These are phyloP conservation scores for Rubia occidens DNA, from an alignment of 305 asterid species.

Conservation along the genomic window DNA sequence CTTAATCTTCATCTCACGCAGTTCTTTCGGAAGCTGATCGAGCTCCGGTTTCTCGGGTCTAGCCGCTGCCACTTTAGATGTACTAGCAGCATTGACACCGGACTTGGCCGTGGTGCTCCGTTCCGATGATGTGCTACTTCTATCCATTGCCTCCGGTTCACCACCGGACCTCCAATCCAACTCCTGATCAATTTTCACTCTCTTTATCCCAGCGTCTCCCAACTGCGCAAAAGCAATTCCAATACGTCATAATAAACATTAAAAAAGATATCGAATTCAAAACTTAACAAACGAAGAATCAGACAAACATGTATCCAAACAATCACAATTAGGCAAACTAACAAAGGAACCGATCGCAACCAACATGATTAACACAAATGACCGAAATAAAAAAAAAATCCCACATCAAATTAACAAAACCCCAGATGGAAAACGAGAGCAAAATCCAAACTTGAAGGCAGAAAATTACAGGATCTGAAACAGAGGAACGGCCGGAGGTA, in stretches of 20 bases:
- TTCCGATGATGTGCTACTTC: constrained; percentile 24
- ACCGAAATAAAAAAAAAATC: neutral
- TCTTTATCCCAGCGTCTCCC: constrained; percentile 63
- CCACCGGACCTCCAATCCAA: constrained; percentile 30
- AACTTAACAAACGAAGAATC: neutral
- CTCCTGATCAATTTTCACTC: constrained; percentile 66
- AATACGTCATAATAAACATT: constrained; percentile 2
- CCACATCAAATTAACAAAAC: neutral
- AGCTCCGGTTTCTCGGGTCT: constrained; percentile 32
- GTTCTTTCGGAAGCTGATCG: constrained; percentile 65
- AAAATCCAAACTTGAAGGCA: neutral
- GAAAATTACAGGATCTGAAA: constrained; percentile 88
- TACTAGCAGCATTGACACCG: constrained; percentile 31
- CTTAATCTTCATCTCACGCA: constrained; percentile 74
- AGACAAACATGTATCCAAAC: neutral
- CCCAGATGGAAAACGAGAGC: neutral
- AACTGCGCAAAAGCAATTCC: constrained; percentile 30
- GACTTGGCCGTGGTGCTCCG: constrained; percentile 34
- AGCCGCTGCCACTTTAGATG: constrained; percentile 28
- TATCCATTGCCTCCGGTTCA: constrained; percentile 34
- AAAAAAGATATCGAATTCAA: neutral
- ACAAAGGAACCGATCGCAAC: neutral
- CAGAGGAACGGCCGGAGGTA: constrained; percentile 93
- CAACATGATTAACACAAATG: neutral
- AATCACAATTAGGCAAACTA: neutral